These are phyloP conservation scores for Fusarium agapanthi DNA, from an alignment of 2,329 filamentous ascomycete genomes.

Conservation along the genomic window DNA sequence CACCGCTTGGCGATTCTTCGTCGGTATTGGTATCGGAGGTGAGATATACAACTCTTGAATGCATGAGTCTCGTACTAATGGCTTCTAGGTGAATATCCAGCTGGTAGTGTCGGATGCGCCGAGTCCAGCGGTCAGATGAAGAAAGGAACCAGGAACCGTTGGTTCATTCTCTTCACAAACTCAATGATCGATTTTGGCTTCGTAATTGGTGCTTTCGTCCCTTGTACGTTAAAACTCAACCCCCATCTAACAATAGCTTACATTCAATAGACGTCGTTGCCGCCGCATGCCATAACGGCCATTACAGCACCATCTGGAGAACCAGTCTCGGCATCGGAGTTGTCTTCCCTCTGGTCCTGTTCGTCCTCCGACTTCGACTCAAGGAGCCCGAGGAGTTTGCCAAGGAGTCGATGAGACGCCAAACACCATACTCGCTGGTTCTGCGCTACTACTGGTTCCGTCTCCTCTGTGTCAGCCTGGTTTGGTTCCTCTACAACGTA, in stretches of 20 bases:
- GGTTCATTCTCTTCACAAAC: constrained; percentile 93
- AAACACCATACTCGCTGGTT: constrained; percentile 65
- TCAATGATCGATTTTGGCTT: constrained; percentile 87
- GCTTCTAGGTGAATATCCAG: constrained; percentile 70
- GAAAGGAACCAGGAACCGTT: constrained; percentile 81
- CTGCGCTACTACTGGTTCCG: constrained; percentile 77
- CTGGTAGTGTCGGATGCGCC: constrained; percentile 83
- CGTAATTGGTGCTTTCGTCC: constrained; percentile 80
- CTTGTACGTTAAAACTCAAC: constrained; percentile 51
- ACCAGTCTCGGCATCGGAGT: constrained; percentile 80
- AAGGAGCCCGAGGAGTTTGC: constrained; percentile 83
- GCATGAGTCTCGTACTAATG: background rate
- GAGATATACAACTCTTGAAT: constrained; percentile 30
- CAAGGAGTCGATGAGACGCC: constrained; percentile 71
- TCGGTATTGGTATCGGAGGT: constrained; percentile 80
- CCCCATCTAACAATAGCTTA: background rate
- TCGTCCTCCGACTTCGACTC: constrained; percentile 76
- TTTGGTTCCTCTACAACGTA: constrained; percentile 87
- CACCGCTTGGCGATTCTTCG: constrained; percentile 85
- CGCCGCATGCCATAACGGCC: constrained; percentile 64
- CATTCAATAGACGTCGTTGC: constrained; percentile 56
- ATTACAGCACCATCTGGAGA: constrained; percentile 82
- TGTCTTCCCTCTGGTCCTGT: constrained; percentile 77
- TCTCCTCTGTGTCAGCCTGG: constrained; percentile 72
- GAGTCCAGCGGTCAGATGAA: constrained; percentile 87